Conservation (phyloP, 2,329 filamentous ascomycete genomes). For the Intubia oerlemansii region DNA sequence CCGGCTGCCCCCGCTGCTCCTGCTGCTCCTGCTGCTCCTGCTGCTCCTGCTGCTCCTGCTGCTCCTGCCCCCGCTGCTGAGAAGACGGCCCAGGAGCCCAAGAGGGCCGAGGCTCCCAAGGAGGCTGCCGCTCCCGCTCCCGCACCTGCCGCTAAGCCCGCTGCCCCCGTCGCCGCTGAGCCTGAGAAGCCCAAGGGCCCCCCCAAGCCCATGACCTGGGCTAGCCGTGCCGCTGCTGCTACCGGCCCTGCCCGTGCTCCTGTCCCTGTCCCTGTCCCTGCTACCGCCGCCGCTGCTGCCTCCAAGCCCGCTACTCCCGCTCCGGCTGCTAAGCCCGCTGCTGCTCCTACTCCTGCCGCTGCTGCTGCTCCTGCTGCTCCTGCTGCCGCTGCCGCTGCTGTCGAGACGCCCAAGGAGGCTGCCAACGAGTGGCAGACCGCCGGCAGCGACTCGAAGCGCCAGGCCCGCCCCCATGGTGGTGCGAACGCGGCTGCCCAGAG, state of each 20-base stretch:
- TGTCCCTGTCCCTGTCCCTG: constrained; percentile 36
- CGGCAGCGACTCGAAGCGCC: constrained; percentile 63
- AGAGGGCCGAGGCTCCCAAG: constrained; percentile 31
- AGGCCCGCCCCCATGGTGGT: constrained; percentile 49
- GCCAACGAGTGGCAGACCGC: constrained; percentile 74
- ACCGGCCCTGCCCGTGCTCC: constrained; percentile 24
- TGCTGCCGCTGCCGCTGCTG: constrained; percentile 9
- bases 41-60: constrained; percentile 18
- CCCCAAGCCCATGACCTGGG: constrained; percentile 52
- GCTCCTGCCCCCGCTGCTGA: constrained; percentile 13
- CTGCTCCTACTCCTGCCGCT: constrained; percentile 12
- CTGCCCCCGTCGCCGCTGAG: constrained; percentile 28
- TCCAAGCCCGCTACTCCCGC: constrained; percentile 25
- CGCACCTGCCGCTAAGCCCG: constrained; percentile 17
- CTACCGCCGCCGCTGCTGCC: constrained; percentile 30
- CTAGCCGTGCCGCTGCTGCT: constrained; percentile 42
- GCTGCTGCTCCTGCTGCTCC: constrained; percentile 26
- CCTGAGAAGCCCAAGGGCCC: constrained; percentile 25
- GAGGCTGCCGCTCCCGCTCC: constrained; percentile 27
- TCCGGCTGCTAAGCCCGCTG: constrained; percentile 27
- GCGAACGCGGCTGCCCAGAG: constrained; percentile 29
- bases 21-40: constrained; percentile 17
- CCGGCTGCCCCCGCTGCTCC: constrained; percentile 23
- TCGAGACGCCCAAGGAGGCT: constrained; percentile 25
- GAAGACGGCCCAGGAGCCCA: constrained; percentile 43